A percentile compares a stretch with the other conserved stretches of the same genome.
These are phyloP conservation scores for Aspergillus oerlinghausenensis DNA, from an alignment of 2,329 filamentous ascomycete species.

Conservation along the genomic window DNA sequence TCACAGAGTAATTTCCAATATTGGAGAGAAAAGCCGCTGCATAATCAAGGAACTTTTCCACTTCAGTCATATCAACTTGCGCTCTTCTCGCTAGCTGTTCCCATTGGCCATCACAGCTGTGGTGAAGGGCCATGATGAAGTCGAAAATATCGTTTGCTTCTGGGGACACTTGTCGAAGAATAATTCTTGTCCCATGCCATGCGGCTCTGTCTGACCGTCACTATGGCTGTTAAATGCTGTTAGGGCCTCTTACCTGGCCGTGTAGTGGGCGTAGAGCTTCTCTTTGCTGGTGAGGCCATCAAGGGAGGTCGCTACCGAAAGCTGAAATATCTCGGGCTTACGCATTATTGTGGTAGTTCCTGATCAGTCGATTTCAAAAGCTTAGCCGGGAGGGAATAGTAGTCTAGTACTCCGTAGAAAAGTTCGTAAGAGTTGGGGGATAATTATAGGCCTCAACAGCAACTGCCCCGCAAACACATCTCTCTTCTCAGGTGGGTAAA, in stretches of 20 bases:
- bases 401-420: too few species aligned
- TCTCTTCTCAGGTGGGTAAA: too few species aligned
- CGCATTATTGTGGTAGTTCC: neutral
- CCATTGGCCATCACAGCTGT: constrained; percentile 47
- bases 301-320: constrained; percentile 13
- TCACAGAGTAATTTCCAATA: constrained; percentile 46
- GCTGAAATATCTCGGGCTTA: constrained; percentile 10
- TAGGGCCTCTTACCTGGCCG: constrained; percentile 11
- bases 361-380: too few species aligned
- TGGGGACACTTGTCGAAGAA: constrained; percentile 49
- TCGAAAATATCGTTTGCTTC: constrained; percentile 52
- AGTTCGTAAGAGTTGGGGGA: too few species aligned
- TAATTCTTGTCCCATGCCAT: constrained; percentile 44
- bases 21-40: constrained; percentile 51
- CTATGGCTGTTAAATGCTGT: constrained; percentile 5
- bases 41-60: constrained; percentile 40
- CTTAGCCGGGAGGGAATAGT: too few species aligned
- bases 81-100: constrained; percentile 26
- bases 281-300: constrained; percentile 9
- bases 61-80: constrained; percentile 39
- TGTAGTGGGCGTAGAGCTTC: constrained; percentile 20
- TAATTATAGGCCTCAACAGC: too few species aligned
- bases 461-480: too few species aligned
- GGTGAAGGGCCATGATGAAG: constrained; percentile 50
- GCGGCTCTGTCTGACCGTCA: constrained; percentile 2